Evolutionary conservation across 108 stramenopile genomes (phyloP).

Genomic region (Epipyxis sp.): DNA sequence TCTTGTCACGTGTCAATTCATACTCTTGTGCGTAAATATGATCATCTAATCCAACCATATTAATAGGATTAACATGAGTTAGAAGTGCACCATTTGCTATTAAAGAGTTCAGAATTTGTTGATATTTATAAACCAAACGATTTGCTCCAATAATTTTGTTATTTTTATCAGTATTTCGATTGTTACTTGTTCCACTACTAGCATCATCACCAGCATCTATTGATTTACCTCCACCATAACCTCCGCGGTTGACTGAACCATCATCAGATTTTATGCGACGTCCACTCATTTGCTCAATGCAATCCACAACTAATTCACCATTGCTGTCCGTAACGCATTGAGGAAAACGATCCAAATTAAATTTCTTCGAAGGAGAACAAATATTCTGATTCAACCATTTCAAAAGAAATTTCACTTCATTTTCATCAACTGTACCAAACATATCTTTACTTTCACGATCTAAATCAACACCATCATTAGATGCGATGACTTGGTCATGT

Average conservation of each 20-base stretch:
- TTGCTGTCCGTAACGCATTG: constrained; percentile 30
- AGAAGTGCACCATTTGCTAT: constrained; percentile 14
- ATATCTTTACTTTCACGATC: too few relatives aligned
- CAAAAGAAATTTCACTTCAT: constrained; percentile 38
- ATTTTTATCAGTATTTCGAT: background rate
- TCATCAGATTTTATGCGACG: constrained; percentile 21
- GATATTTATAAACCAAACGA: background rate
- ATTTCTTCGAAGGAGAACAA: background rate
- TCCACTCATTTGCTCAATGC: constrained; percentile 52
- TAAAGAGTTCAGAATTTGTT: constrained; percentile 8
- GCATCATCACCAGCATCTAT: background rate
- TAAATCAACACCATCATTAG: too few relatives aligned
- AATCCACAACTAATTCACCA: constrained; percentile 47
- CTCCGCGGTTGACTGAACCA: background rate
- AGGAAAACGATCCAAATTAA: constrained; percentile 11
- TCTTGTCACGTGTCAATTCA: constrained; percentile 19
- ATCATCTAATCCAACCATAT: background rate
- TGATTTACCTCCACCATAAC: background rate
- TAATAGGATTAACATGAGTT: constrained; percentile 11
- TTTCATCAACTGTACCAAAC: constrained; percentile 13
- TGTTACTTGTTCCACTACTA: background rate
- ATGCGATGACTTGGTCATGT: too few relatives aligned
- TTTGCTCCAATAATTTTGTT: background rate
- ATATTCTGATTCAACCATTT: constrained; percentile 53
- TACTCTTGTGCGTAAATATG: background rate